These are phyloP conservation scores for Fusarium scirpi DNA, from an alignment of 2,329 filamentous ascomycete genomes.

Conservation along the genomic window DNA sequence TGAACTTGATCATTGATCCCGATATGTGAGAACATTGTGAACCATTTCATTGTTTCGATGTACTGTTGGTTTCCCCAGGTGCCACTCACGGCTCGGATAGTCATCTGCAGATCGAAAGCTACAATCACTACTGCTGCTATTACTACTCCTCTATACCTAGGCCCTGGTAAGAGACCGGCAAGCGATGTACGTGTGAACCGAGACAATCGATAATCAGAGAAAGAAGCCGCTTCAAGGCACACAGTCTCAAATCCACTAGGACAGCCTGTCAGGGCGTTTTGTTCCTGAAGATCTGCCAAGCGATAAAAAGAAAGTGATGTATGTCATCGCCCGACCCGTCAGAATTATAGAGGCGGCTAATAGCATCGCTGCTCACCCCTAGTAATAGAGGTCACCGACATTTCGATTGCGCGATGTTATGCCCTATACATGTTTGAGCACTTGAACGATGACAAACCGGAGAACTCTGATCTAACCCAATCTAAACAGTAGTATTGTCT, in stretches of 20 bases:
- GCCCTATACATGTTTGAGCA: not conserved
- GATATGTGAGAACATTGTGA: not conserved
- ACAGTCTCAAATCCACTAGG: not conserved
- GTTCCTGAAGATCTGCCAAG: constrained; percentile 8
- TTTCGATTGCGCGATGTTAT: constrained; percentile 1
- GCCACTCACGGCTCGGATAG: too few species aligned
- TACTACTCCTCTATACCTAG: not conserved
- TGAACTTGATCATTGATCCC: not conserved
- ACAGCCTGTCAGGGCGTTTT: not conserved
- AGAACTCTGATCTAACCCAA: constrained; percentile 22
- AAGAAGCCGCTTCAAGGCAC: not conserved
- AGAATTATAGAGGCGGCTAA: not conserved
- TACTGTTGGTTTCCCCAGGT: not conserved
- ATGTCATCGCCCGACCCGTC: not conserved
- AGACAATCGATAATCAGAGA: not conserved
- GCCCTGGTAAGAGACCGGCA: too few species aligned
- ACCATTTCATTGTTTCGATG: not conserved
- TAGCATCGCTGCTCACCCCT: not conserved
- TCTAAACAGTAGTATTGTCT: constrained; percentile 29
- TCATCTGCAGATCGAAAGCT: not conserved
- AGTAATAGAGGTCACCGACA: constrained; percentile 2
- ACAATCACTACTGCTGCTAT: not conserved
- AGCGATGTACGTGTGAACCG: not conserved
- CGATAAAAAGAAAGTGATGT: not conserved
- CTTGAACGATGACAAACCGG: not conserved